phyloP scores from a whole-genome alignment of 2,329 filamentous ascomycete species.

The Cytospora chrysosperma region DNA sequence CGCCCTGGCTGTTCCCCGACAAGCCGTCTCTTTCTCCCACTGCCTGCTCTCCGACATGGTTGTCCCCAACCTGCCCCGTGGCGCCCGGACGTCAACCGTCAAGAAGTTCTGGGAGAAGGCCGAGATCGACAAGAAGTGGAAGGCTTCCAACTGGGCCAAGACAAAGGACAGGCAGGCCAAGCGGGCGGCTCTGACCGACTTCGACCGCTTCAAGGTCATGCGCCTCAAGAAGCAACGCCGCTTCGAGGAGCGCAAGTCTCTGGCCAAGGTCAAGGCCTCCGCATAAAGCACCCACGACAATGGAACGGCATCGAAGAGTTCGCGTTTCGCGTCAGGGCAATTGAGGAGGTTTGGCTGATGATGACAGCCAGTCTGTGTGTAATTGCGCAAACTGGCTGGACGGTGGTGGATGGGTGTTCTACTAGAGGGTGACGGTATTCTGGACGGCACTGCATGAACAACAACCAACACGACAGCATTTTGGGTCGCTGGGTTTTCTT shows the following conservation, averaged over 20 bases:
- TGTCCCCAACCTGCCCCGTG: constrained; percentile 82
- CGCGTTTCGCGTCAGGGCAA: constrained; percentile 25
- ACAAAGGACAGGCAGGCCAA: constrained; percentile 81
- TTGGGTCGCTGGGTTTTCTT: constrained; percentile 58
- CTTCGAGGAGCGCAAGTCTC: constrained; percentile 95
- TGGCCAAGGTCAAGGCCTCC: constrained; percentile 86
- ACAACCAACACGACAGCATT: constrained; percentile 37
- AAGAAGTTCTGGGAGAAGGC: constrained; percentile 88
- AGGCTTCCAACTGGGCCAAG: constrained; percentile 90
- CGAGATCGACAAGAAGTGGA: constrained; percentile 92
- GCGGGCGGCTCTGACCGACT: constrained; percentile 92
- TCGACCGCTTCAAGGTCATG: constrained; percentile 99
- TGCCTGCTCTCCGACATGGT: constrained; percentile 87
- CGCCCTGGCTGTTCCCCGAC: constrained; percentile 79
- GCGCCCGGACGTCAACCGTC: constrained; percentile 76
- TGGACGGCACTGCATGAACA: constrained; percentile 46
- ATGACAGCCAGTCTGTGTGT: constrained; percentile 14
- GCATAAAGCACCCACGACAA: constrained; percentile 55
- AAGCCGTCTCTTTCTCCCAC: constrained; percentile 77
- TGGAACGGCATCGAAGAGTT: constrained; percentile 16
- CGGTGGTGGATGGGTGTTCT: constrained; percentile 26
- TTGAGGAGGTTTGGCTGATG: constrained; percentile 13
- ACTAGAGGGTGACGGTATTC: constrained; percentile 36
- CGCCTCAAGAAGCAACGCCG: constrained; percentile 99
- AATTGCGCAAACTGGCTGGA: constrained; percentile 16